Percentiles rank a stretch among this genome's conserved stretches.
phyloP scores from a whole-genome alignment of 2,329 filamentous ascomycete genomes.

The Fusarium redolens region DNA sequence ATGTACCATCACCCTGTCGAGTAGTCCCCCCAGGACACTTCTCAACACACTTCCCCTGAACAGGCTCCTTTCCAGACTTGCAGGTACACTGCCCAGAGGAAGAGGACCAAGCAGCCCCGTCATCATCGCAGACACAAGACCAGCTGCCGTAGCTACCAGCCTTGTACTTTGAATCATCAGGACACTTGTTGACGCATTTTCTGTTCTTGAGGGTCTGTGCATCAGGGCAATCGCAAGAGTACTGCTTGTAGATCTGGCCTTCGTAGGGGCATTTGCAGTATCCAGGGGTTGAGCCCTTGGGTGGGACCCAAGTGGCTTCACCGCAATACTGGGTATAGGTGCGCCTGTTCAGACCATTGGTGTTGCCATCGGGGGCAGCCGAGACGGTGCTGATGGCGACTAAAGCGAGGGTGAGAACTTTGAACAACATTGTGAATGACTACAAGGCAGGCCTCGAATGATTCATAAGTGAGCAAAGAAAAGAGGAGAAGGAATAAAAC shows the following conservation, averaged over 20 bases:
- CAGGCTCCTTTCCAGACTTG: not conserved
- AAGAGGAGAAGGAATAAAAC: accelerated
- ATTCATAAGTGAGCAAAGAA: not conserved
- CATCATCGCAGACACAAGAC: not conserved
- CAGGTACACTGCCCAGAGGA: not conserved
- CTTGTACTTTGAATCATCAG: not conserved
- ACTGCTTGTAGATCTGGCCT: not conserved
- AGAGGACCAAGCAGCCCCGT: not conserved
- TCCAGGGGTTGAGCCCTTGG: not conserved
- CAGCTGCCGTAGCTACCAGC: not conserved
- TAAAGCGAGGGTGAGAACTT: not conserved
- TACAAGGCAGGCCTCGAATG: not conserved
- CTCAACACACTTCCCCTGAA: not conserved
- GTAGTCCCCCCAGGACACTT: not conserved
- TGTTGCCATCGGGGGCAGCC: not conserved
- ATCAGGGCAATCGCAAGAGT: not conserved
- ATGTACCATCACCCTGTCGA: not conserved
- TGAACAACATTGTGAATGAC: not conserved
- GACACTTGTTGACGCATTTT: not conserved
- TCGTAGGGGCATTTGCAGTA: not conserved
- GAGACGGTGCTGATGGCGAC: not conserved
- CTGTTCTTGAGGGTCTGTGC: not conserved
- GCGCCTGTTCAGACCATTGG: not conserved
- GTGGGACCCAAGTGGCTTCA: not conserved
- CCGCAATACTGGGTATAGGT: not conserved